Evolutionary conservation across 2,329 filamentous ascomycete species (phyloP).

Genomic region (Pyrenophora graminea): DNA sequence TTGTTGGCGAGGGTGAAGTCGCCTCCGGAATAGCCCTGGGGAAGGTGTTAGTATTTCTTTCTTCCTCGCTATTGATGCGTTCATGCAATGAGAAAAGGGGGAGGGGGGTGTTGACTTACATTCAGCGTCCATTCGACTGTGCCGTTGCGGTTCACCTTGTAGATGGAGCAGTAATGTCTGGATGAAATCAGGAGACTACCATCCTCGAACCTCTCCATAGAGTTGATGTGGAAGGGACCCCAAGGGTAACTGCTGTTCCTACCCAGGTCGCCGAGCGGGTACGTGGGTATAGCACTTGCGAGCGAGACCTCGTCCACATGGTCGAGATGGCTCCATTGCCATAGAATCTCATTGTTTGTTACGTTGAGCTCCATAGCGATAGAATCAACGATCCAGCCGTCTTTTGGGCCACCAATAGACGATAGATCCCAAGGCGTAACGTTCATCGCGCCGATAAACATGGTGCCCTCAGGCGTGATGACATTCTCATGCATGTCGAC

Average conservation of each 20-base stretch:
- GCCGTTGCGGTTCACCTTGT: background rate
- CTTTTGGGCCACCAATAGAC: slow-evolving; percentile 2
- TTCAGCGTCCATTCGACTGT: slow-evolving; percentile 4
- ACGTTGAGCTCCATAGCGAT: slow-evolving; percentile 7
- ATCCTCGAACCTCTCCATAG: slow-evolving; percentile 2
- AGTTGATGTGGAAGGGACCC: slow-evolving; percentile 4
- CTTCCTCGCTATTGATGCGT: background rate
- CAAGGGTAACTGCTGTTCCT: slow-evolving; percentile 6
- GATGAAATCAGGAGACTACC: slow-evolving; percentile 3
- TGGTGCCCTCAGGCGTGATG: slow-evolving; percentile 11
- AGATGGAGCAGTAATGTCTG: slow-evolving; percentile 3
- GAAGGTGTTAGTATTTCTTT: background rate
- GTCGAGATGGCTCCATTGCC: slow-evolving; percentile 15
- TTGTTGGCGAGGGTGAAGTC: slow-evolving; percentile 10
- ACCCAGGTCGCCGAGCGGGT: background rate
- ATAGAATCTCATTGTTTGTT: slow-evolving; percentile 13
- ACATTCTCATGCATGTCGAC: slow-evolving; percentile 17
- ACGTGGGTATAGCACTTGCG: slow-evolving; percentile 3
- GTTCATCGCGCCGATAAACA: slow-evolving; percentile 11
- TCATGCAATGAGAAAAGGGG: background rate
- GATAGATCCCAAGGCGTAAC: slow-evolving; percentile 14
- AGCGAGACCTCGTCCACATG: slow-evolving; percentile 6
- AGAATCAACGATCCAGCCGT: slow-evolving; percentile 3
- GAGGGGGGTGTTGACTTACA: background rate
- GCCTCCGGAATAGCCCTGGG: slow-evolving; percentile 7